Conservation (phyloP, 75 land plant species). For the Sequoia sempervirens region DNA sequence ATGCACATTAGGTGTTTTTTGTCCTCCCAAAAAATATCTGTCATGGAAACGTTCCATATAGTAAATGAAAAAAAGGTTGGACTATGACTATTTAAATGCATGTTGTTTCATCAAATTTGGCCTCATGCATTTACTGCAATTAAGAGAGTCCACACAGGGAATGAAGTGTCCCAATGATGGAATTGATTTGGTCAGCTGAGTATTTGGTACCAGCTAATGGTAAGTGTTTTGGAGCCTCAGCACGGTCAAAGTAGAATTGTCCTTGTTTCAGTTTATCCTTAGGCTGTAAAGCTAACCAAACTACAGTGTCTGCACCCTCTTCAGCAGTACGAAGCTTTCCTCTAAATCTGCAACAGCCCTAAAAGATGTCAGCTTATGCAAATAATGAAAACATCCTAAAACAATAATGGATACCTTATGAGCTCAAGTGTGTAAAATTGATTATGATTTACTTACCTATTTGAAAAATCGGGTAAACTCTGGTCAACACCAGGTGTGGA, state of each 20-base stretch:
- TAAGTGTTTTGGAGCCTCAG: constrained; percentile 69
- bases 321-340: constrained; percentile 62
- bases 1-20: neutral
- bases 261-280: constrained; percentile 66
- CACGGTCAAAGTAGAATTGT: constrained; percentile 82
- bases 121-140: neutral
- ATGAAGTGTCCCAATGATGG: constrained; percentile 34
- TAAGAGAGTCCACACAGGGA: constrained; percentile 37
- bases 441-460: constrained; percentile 32
- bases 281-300: constrained; percentile 84
- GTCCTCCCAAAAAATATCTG: neutral
- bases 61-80: neutral
- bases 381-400: neutral
- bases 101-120: neutral
- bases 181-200: constrained; percentile 37
- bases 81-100: neutral
- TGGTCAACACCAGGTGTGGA: constrained; percentile 77
- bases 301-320: constrained; percentile 90
- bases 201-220: constrained; percentile 50
- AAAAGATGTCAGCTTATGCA: neutral
- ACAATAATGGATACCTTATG: neutral
- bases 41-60: neutral
- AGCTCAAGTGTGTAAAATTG: neutral
- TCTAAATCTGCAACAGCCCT: constrained; percentile 32
- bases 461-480: constrained; percentile 64